Evolutionary conservation across 306 rosid genomes (phyloP).

Genomic region (Luffa acutangula): DNA sequence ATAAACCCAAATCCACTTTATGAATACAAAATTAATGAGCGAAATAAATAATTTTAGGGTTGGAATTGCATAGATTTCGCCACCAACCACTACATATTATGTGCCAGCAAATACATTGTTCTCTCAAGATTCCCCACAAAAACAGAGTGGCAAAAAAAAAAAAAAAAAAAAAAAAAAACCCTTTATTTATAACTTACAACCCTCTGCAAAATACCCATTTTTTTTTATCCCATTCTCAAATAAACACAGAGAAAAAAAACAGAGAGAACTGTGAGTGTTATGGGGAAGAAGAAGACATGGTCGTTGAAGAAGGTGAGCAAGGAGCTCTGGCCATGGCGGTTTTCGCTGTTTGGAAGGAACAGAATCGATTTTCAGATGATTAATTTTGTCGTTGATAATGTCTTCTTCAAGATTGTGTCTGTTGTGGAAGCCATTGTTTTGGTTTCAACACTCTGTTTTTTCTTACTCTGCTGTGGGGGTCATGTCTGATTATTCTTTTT

Average conservation of each 20-base stretch:
- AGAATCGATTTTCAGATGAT: slow-evolving; percentile 26
- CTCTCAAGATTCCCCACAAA: neutral
- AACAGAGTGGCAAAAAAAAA: neutral
- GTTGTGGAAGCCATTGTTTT: slow-evolving; percentile 41
- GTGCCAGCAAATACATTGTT: slow-evolving; percentile 3
- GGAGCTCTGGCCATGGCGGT: slow-evolving; percentile 29
- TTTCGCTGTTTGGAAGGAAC: slow-evolving; percentile 30
- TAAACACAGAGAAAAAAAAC: neutral
- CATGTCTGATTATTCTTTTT: slow-evolving; percentile 18
- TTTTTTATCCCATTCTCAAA: neutral
- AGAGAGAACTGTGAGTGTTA: neutral
- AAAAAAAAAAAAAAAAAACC: neutral
- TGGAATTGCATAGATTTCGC: neutral
- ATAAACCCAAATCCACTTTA: neutral
- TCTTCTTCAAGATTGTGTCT: slow-evolving; percentile 37
- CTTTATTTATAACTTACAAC: neutral
- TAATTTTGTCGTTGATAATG: slow-evolving; percentile 26
- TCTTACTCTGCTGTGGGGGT: slow-evolving; percentile 55
- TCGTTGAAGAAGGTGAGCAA: slow-evolving; percentile 41
- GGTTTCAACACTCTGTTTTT: slow-evolving; percentile 52
- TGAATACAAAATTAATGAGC: neutral
- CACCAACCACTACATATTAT: neutral
- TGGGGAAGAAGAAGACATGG: slow-evolving; percentile 14
- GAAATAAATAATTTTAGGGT: neutral
- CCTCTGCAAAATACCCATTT: neutral